Evolutionary conservation across 352 stramenopile genomes (phyloP), one percentile per base, ranked within the genome.

Genomic region (Phytophthora rubi): DNA sequence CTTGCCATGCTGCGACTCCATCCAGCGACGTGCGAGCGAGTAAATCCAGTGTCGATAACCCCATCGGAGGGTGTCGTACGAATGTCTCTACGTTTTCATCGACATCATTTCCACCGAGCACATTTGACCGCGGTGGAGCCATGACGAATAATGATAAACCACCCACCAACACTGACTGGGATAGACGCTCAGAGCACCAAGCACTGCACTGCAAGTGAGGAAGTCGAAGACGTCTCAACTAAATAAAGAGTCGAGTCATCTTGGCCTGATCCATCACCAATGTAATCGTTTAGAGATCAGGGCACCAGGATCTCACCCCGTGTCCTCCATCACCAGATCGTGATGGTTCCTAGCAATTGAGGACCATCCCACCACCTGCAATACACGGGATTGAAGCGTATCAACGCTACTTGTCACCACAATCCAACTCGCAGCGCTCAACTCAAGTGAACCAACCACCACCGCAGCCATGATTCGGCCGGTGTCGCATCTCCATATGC

Each of bases 21-120:
- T 73, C 44, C 2, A 59, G 55, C n/a, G 66, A 64, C 42, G 76
- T 59, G 1, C 75, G 68, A 70, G 83, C 78, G 65, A 93, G 64
- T 32, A 93, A 69, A 28, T 93, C 85, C 53, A 93, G 75, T 26
- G 85, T 90, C 28, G 85, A 93, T 8, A 85, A 62, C 39, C 65
- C 75, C n/a, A 65, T 73, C 60, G 45, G 58, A 68, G 42, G 61
- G 42, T 65, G 65, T 39, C 52, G 56, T 30, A 61, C 57, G 57
- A 77, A 82, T 30, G 37, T 49, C 45, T 83, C 58, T 26, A 86
- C 23, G 9, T 59, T 59, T 13, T 32, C 26, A n/a, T 62, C 48
- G 30, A 21, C 23, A 58, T 45, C 51, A 51, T 45, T 35, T 32
- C 7, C 42, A 16, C 47, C 42, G 16, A 15, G 61, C 13, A 15